phyloP scores from a whole-genome alignment of 2,329 filamentous ascomycete species.

The Chrysosporium keratinophilum region DNA sequence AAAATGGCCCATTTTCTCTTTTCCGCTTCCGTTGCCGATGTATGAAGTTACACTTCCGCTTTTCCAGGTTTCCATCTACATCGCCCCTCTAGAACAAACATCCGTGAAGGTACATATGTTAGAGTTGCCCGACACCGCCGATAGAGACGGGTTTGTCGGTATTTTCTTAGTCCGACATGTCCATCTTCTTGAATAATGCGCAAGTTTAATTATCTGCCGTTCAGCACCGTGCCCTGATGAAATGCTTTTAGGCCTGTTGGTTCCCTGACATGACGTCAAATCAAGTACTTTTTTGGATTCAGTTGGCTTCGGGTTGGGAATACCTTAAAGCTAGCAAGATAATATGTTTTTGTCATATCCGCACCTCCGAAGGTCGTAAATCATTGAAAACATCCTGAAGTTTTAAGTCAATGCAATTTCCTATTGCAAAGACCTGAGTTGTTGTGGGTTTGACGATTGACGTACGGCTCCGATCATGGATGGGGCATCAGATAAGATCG shows the following conservation, averaged over 20 bases:
- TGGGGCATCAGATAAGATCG: slow-evolving; percentile 6
- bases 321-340: background rate
- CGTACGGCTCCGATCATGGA: background rate
- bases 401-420: background rate
- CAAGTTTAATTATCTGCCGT: background rate
- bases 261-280: slow-evolving; percentile 5
- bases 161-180: background rate
- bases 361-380: background rate
- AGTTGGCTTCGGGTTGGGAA: background rate
- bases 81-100: too few species aligned
- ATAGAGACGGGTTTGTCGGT: background rate
- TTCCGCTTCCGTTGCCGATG: too few species aligned
- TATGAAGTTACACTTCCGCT: too few species aligned
- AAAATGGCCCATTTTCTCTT: too few species aligned
- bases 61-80: too few species aligned
- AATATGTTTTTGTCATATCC: background rate
- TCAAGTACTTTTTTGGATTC: background rate
- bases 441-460: background rate
- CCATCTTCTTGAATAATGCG: background rate
- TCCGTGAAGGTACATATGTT: background rate
- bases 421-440: background rate
- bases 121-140: background rate
- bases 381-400: background rate
- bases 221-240: background rate
- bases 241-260: background rate